These are phyloP conservation scores for Colletotrichum sp. DNA, from an alignment of 2,329 filamentous ascomycete genomes.

Conservation along the genomic window DNA sequence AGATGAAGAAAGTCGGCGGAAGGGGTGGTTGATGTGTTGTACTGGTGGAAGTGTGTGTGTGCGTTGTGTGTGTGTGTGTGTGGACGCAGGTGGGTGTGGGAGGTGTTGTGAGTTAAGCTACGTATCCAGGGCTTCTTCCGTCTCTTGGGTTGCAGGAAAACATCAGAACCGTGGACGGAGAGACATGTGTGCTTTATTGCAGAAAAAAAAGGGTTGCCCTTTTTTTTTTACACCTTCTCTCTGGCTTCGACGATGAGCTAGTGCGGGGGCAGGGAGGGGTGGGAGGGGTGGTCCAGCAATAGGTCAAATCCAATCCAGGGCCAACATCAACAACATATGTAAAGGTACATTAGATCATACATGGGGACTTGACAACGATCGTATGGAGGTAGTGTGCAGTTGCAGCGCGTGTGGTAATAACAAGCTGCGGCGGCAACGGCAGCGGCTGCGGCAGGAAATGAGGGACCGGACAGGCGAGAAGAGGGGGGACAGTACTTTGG, in stretches of 20 bases:
- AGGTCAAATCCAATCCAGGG: constrained; percentile 1
- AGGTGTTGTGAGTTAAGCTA: constrained; percentile 49
- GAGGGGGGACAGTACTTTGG: constrained; percentile 29
- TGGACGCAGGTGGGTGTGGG: constrained; percentile 28
- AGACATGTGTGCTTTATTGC: constrained; percentile 72
- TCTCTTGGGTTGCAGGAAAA: constrained; percentile 46
- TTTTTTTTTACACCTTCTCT: background rate
- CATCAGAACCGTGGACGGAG: constrained; percentile 58
- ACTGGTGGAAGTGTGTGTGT: constrained; percentile 16
- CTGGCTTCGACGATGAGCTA: constrained; percentile 14
- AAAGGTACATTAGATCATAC: constrained; percentile 18
- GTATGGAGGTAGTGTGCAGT: background rate
- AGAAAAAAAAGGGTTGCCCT: constrained; percentile 37
- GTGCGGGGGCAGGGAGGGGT: constrained; percentile 17
- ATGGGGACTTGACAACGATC: background rate
- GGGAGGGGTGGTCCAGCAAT: constrained; percentile 17
- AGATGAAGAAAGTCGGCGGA: constrained; percentile 25
- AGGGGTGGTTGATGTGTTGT: constrained; percentile 19
- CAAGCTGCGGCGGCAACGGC: constrained; percentile 17
- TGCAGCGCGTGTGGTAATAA: constrained; percentile 8
- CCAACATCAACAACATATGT: constrained; percentile 13
- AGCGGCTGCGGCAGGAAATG: constrained; percentile 36
- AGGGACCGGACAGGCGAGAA: constrained; percentile 26
- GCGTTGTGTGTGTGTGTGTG: constrained; percentile 1
- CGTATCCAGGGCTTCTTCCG: constrained; percentile 45